These are phyloP conservation scores for Mangifera indica DNA, from an alignment of 345 rosid genomes.

Conservation along the genomic window DNA sequence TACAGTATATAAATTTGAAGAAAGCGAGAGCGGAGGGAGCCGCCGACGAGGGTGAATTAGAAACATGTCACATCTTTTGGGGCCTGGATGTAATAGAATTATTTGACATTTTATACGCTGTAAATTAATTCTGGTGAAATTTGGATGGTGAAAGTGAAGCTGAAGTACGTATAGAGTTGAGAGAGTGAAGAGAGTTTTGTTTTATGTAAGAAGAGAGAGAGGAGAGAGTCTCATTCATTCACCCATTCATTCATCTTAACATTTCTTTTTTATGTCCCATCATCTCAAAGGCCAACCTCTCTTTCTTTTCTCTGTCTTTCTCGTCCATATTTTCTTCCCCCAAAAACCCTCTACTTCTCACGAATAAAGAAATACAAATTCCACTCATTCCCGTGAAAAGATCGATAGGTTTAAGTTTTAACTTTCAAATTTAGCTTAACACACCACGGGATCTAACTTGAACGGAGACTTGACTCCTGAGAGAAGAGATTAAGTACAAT, in stretches of 20 bases:
- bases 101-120: not conserved
- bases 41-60: constrained; percentile 29
- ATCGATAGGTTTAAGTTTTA: not conserved
- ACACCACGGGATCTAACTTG: not conserved
- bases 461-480: not conserved
- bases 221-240: not conserved
- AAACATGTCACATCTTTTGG: constrained; percentile 25
- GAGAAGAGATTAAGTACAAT: too few relatives aligned
- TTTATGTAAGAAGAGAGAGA: not conserved
- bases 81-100: too few relatives aligned
- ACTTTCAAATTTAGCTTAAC: not conserved
- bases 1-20: not conserved
- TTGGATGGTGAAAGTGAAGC: not conserved
- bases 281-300: not conserved
- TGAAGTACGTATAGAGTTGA: not conserved
- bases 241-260: constrained; percentile 8
- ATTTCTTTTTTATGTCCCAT: constrained; percentile 22
- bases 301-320: not conserved
- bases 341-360: constrained; percentile 2
- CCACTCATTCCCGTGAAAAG: constrained; percentile 23
- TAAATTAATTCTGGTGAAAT: too few relatives aligned
- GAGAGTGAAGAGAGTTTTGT: not conserved
- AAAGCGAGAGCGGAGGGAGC: constrained; percentile 27
- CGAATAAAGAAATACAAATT: not conserved
- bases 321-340: constrained; percentile 3